Evolutionary conservation across 371 early-diverging fungal genomes (phyloP), one percentile per base, ranked within the genome.

Genomic region (Actinomucor elegans): DNA sequence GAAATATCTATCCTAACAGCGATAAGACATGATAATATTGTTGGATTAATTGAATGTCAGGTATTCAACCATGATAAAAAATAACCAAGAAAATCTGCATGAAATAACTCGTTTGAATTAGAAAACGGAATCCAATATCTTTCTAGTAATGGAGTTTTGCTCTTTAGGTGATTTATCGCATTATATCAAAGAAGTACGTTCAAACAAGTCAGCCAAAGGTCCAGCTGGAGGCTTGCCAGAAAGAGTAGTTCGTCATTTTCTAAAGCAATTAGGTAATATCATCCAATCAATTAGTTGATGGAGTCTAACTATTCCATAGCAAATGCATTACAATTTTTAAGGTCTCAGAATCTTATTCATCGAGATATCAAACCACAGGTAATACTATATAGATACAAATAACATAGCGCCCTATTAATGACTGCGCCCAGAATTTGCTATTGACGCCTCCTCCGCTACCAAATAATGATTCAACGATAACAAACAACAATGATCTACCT

Each of bases 321-420:
- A 28, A 75, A 83, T 8, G 97, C 97, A 4, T 78, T 99, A 53
- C 80, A 86, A 48, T 97, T 94, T 61, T 70, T 99, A 42, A 78
- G 96, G 2, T 77, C 86, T 20, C 77, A 87, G 35, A 84, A 90
- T 45, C 77, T 99, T 34, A 94, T 99, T 18, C 99, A 99, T 76
- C 74, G 99, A 36, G 99, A 99, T 64, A 86, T 99, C 47, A 99
- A 99, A 75, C 98, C 95, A 18, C 94, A 94, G 78, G 93, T 87
- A 79, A 49, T 29, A 21, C 2, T 33, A 20, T 6, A 38, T n/a
- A 36, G 17, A 36, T 7, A 11, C 37, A 37, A 20, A 20, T 38
- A 20, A 38, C 20, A 38, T 38, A 8, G 17, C 9, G 4, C 18
- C 15, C 20, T 73, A 77, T 49, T 59, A n/a, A n/a, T n/a, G n/a